Conservation (phyloP, 148 eudicot species). For the Rhododendron williamsianum region DNA sequence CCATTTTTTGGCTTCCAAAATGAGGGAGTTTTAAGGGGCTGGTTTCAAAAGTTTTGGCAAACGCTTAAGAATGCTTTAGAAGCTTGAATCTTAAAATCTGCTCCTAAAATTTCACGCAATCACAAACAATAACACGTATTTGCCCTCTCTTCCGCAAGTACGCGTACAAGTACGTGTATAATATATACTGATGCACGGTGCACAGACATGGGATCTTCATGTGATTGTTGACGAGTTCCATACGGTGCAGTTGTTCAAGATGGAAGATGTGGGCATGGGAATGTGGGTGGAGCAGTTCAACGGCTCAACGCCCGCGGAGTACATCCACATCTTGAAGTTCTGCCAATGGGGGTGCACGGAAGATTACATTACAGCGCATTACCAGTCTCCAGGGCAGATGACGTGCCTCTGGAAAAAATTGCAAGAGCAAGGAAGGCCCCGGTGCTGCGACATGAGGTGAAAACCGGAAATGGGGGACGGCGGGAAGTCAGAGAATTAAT, state of each 20-base stretch:
- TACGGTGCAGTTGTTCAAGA: conserved; percentile 29
- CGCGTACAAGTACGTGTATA: neutral
- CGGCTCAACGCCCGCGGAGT: conserved; percentile 21
- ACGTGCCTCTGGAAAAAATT: conserved; percentile 30
- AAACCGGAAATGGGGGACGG: neutral
- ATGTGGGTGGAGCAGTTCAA: conserved; percentile 35
- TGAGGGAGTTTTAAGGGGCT: neutral
- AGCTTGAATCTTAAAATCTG: neutral
- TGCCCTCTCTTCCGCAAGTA: neutral
- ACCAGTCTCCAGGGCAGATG: conserved; percentile 42
- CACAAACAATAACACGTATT: neutral
- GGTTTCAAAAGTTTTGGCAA: neutral
- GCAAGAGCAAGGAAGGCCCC: conserved; percentile 9
- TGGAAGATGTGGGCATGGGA: conserved; percentile 32
- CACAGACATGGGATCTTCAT: neutral
- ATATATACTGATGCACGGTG: neutral
- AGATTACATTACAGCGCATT: conserved; percentile 32
- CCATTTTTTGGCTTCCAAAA: neutral
- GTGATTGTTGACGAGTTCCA: neutral
- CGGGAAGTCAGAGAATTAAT: neutral
- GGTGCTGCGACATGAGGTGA: conserved; percentile 27
- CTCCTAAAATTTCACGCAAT: neutral
- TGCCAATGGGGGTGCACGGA: conserved; percentile 32
- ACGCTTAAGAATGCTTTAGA: neutral
- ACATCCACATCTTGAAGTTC: conserved; percentile 33